phyloP scores from a whole-genome alignment of 108 stramenopile species.

The Fistulifera pelliculosa region DNA sequence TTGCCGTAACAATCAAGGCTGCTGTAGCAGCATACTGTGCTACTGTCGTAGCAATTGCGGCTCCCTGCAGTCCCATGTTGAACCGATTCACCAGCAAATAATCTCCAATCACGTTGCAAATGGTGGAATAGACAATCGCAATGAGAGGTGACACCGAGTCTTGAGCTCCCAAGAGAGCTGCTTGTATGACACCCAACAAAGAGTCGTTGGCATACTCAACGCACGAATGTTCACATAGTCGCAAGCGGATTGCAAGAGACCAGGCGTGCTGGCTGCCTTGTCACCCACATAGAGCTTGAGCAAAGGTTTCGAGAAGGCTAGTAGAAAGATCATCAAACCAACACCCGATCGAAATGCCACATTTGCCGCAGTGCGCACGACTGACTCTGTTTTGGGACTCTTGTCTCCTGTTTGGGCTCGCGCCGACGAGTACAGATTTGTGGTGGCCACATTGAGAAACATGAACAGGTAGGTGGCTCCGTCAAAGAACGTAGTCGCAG shows the following conservation, averaged over 20 bases:
- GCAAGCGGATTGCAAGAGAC: slow-evolving; percentile 57
- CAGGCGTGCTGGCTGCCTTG: slow-evolving; percentile 52
- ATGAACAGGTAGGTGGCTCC: slow-evolving; percentile 81
- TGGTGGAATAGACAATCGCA: slow-evolving; percentile 57
- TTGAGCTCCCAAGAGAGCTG: slow-evolving; percentile 72
- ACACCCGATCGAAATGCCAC: slow-evolving; percentile 60
- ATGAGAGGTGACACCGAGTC: slow-evolving; percentile 79
- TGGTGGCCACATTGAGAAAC: slow-evolving; percentile 84
- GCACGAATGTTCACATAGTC: slow-evolving; percentile 81
- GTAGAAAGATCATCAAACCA: slow-evolving; percentile 55
- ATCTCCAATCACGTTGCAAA: slow-evolving; percentile 68
- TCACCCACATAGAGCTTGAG: slow-evolving; percentile 75
- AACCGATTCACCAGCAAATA: slow-evolving; percentile 51
- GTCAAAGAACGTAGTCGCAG: slow-evolving; percentile 82
- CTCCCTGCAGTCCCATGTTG: slow-evolving; percentile 67
- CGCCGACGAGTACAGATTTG: slow-evolving; percentile 76
- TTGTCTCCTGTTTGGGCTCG: slow-evolving; percentile 36
- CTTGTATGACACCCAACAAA: slow-evolving; percentile 75
- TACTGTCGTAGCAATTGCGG: slow-evolving; percentile 68
- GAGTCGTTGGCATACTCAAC: slow-evolving; percentile 71
- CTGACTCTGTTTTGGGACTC: slow-evolving; percentile 43
- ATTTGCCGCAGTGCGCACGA: slow-evolving; percentile 62
- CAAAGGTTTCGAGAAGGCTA: slow-evolving; percentile 49
- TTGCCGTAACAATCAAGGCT: slow-evolving; percentile 57
- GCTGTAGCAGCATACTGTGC: slow-evolving; percentile 70